These are phyloP conservation scores for Fusarium sp. DNA, from an alignment of 2,329 filamentous ascomycete species.

Conservation along the genomic window DNA sequence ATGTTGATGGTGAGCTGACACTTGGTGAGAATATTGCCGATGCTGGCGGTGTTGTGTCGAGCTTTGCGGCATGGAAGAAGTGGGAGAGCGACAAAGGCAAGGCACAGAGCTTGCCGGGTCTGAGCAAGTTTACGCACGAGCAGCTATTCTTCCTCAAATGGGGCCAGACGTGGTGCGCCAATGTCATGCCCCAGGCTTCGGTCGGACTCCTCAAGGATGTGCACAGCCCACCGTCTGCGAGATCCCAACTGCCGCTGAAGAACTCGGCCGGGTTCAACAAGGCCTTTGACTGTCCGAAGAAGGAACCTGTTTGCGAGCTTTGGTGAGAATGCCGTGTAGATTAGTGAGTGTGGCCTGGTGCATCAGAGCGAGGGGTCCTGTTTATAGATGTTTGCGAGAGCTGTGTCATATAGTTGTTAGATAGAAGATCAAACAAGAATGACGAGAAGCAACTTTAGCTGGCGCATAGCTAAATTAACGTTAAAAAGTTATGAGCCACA, in stretches of 20 bases:
- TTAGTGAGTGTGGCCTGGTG: too few species aligned
- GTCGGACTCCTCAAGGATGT: constrained; percentile 64
- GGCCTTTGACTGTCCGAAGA: constrained; percentile 71
- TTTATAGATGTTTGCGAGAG: too few species aligned
- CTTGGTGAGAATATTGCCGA: constrained; percentile 78
- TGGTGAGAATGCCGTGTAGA: background rate
- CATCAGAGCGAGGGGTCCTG: background rate
- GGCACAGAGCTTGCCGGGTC: constrained; percentile 65
- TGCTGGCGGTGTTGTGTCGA: constrained; percentile 70
- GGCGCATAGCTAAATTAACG: too few species aligned
- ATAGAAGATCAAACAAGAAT: too few species aligned
- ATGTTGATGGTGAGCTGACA: constrained; percentile 70
- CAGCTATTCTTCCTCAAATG: constrained; percentile 76
- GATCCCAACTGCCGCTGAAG: constrained; percentile 69
- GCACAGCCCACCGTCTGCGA: constrained; percentile 70
- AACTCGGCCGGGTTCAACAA: constrained; percentile 75
- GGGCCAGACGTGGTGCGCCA: constrained; percentile 72
- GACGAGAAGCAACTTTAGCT: too few species aligned
- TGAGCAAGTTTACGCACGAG: constrained; percentile 70
- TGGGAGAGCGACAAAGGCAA: constrained; percentile 59
- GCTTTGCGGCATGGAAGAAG: constrained; percentile 72
- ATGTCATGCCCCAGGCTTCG: constrained; percentile 67
- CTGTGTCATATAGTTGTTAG: too few species aligned
- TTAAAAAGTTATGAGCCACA: too few species aligned
- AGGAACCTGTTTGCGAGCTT: constrained; percentile 51